Conservation (phyloP, 2,329 filamentous ascomycete genomes). For the Colletotrichum eremochloae region DNA sequence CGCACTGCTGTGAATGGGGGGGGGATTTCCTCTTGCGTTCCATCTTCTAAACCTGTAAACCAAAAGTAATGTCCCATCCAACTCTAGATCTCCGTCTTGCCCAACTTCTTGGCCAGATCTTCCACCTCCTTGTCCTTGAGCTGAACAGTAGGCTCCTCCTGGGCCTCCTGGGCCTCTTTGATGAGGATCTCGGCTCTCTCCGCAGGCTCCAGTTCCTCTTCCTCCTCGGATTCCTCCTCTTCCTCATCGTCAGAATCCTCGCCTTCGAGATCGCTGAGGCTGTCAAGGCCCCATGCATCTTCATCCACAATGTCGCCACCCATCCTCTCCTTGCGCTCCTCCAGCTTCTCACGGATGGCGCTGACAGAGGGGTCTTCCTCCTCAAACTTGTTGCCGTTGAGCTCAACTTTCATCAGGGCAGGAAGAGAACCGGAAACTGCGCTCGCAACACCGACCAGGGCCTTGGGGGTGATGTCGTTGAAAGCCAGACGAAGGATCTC, state of each 20-base stretch:
- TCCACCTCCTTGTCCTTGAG: constrained; percentile 84
- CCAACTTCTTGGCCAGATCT: constrained; percentile 79
- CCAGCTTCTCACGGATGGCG: constrained; percentile 77
- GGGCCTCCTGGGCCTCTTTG: constrained; percentile 78
- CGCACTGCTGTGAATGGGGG: constrained; percentile 32
- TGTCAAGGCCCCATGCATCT: constrained; percentile 87
- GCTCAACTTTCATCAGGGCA: constrained; percentile 84
- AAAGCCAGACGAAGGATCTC: constrained; percentile 88
- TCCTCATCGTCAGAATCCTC: constrained; percentile 78
- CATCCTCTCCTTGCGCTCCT: constrained; percentile 81
- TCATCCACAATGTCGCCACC: constrained; percentile 78
- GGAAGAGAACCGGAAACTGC: constrained; percentile 79
- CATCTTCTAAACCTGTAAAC: constrained; percentile 40
- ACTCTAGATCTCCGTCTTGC: constrained; percentile 74
- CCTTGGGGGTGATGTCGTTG: constrained; percentile 89
- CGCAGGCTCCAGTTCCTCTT: constrained; percentile 67
- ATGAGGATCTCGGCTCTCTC: constrained; percentile 77
- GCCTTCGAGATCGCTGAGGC: constrained; percentile 87
- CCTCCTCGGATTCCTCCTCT: constrained; percentile 77
- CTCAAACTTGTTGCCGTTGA: constrained; percentile 95
- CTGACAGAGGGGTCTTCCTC: constrained; percentile 84
- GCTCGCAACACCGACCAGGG: constrained; percentile 77
- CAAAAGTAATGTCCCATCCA: constrained; percentile 33
- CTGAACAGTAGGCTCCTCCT: constrained; percentile 79
- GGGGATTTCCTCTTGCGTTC: constrained; percentile 41